Conservation (phyloP, 2,329 filamentous ascomycete genomes). For the Aspergillus ruber region DNA sequence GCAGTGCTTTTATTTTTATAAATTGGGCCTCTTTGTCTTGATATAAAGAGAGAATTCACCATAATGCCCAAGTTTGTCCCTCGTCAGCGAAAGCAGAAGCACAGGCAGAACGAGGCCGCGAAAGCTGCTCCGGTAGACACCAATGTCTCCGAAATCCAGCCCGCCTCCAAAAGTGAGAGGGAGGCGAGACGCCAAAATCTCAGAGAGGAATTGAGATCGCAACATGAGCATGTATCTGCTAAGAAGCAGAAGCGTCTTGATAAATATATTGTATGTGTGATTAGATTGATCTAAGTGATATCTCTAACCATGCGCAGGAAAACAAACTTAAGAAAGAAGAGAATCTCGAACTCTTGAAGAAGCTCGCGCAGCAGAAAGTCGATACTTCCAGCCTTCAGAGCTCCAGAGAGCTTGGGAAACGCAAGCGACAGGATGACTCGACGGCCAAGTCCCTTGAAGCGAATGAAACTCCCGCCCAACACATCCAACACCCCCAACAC, state of each 20-base stretch:
- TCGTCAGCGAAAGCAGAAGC: slow-evolving; percentile 54
- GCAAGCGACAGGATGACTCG: slow-evolving; percentile 53
- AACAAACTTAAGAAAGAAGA: slow-evolving; percentile 94
- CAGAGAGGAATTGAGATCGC: slow-evolving; percentile 48
- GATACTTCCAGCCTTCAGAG: slow-evolving; percentile 78
- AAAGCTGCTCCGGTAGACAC: slow-evolving; percentile 37
- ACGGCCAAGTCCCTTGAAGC: slow-evolving; percentile 8
- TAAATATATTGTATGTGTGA: slow-evolving; percentile 55
- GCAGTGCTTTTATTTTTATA: background rate
- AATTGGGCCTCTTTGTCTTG: slow-evolving; percentile 8
- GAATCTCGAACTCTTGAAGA: slow-evolving; percentile 73
- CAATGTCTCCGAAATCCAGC: slow-evolving; percentile 36
- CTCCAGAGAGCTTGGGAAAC: slow-evolving; percentile 66
- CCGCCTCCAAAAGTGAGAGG: slow-evolving; percentile 47
- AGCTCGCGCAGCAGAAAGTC: slow-evolving; percentile 69
- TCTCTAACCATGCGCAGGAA: slow-evolving; percentile 48
- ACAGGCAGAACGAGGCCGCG: slow-evolving; percentile 26
- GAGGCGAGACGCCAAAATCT: slow-evolving; percentile 48
- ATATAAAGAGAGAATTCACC: slow-evolving; percentile 7
- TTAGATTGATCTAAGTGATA: background rate
- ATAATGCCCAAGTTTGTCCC: slow-evolving; percentile 47
- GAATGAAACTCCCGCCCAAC: slow-evolving; percentile 12
- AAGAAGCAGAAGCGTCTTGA: slow-evolving; percentile 64
- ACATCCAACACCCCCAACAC: slow-evolving; percentile 9
- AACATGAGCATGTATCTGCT: slow-evolving; percentile 51